phyloP scores from a whole-genome alignment of 2,329 filamentous ascomycete species.

The Hymenoscyphus occultus region DNA sequence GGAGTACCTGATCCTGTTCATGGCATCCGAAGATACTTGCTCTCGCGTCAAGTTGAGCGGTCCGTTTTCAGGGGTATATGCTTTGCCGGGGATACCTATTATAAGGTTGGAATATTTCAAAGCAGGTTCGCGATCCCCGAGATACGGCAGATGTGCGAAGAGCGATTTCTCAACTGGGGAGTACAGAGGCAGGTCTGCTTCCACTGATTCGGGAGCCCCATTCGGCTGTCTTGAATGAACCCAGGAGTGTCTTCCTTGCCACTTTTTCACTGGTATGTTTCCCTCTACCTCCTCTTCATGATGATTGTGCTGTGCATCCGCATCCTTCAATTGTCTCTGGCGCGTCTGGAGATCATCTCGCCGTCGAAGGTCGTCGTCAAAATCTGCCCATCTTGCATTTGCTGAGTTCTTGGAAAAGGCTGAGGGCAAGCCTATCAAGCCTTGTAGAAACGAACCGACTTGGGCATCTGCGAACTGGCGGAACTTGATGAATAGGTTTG shows the following conservation, averaged over 20 bases:
- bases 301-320: conserved; percentile 15
- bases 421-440: conserved; percentile 35
- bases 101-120: conserved; percentile 49
- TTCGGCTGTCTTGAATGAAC: not conserved
- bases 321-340: conserved; percentile 25
- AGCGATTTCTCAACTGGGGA: conserved; percentile 28
- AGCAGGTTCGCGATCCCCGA: conserved; percentile 44
- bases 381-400: conserved; percentile 28
- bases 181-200: conserved; percentile 31
- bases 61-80: conserved; percentile 6
- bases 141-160: conserved; percentile 22
- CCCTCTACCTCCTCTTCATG: conserved; percentile 11
- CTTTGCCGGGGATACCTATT: conserved; percentile 65
- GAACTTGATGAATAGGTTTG: conserved; percentile 36
- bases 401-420: conserved; percentile 28
- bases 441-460: conserved; percentile 34
- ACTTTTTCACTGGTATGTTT: conserved; percentile 21
- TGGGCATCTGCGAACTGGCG: conserved; percentile 33
- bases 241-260: not conserved
- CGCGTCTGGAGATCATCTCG: conserved; percentile 30
- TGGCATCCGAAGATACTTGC: conserved; percentile 12
- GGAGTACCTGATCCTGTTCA: conserved; percentile 21
- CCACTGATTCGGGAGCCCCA: conserved; percentile 12
- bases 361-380: conserved; percentile 30
- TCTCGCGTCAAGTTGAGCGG: conserved; percentile 10